phyloP scores from a whole-genome alignment of 257 asterid genomes.

The Coffea canephora region DNA sequence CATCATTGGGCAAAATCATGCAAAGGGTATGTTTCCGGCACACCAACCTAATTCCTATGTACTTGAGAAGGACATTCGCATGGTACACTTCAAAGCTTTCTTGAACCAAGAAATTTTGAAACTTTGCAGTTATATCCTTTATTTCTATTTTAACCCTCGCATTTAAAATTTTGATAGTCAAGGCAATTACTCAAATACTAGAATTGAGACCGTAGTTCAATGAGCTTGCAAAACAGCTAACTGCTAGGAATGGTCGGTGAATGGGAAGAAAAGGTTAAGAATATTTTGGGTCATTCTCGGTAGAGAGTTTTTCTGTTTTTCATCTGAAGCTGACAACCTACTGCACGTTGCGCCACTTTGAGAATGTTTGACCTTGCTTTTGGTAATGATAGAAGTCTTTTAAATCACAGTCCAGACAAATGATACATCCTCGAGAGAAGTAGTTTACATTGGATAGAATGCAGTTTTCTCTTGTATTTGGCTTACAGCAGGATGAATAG shows the following conservation, averaged over 20 bases:
- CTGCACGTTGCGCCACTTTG: no score
- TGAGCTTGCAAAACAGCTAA: not conserved
- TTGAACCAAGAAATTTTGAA: no score
- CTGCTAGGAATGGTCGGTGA: not conserved
- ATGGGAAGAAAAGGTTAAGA: not conserved
- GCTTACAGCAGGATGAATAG: no score
- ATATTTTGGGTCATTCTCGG: no score
- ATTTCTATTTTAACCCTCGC: not conserved
- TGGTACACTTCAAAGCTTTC: not conserved
- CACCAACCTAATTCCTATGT: not conserved
- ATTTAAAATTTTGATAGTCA: not conserved
- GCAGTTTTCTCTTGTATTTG: no score
- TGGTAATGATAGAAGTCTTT: no score
- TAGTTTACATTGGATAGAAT: no score
- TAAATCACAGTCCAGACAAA: no score
- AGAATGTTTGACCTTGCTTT: no score
- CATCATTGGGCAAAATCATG: not conserved
- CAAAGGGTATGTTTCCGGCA: not conserved
- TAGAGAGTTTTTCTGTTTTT: no score
- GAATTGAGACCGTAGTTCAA: not conserved
- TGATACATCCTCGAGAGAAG: no score
- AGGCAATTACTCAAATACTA: not conserved
- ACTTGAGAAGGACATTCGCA: not conserved
- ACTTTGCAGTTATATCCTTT: not conserved
- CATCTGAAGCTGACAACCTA: no score